phyloP scores from a whole-genome alignment of 805 yeast species.

The Nadsonia fulvescens region DNA sequence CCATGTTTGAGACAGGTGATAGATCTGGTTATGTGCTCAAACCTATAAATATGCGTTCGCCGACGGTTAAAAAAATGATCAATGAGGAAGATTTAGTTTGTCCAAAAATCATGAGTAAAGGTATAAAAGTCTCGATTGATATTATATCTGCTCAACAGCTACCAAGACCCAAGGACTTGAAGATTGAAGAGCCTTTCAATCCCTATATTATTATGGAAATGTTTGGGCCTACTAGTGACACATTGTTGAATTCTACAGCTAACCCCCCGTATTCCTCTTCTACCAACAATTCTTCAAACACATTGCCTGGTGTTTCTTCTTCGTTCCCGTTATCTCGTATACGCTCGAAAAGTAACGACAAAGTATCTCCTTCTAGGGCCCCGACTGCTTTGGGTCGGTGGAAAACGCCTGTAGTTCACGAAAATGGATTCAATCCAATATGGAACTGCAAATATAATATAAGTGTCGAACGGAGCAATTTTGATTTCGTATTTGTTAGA shows the following conservation, averaged over 20 bases:
- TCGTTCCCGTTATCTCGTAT: no score
- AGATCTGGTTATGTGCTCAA: slow-evolving; percentile 66
- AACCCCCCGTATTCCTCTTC: no score
- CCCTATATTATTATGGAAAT: slow-evolving; percentile 49
- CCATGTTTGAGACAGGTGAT: slow-evolving; percentile 47
- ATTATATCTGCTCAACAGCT: slow-evolving; percentile 73
- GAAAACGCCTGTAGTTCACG: slow-evolving; percentile 8
- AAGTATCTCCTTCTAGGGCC: no score
- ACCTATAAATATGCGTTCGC: slow-evolving; percentile 27
- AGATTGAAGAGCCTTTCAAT: slow-evolving; percentile 28
- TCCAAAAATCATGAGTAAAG: background rate
- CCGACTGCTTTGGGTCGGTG: slow-evolving; percentile 6
- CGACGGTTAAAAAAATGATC: slow-evolving; percentile 4
- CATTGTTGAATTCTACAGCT: no score
- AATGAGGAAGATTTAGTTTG: slow-evolving; percentile 4
- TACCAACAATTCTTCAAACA: no score
- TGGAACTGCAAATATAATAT: slow-evolving; percentile 50
- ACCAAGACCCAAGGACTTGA: slow-evolving; percentile 45
- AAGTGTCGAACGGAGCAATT: slow-evolving; percentile 16
- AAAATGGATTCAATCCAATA: slow-evolving; percentile 75
- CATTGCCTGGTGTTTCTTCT: no score
- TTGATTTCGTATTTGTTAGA: slow-evolving; percentile 20
- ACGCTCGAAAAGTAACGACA: no score
- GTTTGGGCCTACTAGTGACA: slow-evolving; percentile 22
- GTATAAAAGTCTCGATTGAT: slow-evolving; percentile 18